A percentile compares a stretch with the other conserved stretches of the same genome.
phyloP scores from a whole-genome alignment of 2,329 filamentous ascomycete genomes.

The Phaeophleospora eucalypticola region DNA sequence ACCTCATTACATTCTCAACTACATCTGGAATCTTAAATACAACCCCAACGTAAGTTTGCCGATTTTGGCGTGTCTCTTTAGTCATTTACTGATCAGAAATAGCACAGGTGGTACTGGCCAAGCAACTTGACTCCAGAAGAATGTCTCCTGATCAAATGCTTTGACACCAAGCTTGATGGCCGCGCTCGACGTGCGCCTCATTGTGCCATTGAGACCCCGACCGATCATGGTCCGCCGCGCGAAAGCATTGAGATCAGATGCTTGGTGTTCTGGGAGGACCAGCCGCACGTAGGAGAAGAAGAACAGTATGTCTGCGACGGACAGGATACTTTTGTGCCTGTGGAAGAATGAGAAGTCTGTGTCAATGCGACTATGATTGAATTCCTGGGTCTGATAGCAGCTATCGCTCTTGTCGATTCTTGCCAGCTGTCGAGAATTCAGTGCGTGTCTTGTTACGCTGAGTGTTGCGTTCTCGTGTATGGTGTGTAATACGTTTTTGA shows the following conservation, averaged over 20 bases:
- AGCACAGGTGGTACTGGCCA: constrained; percentile 8
- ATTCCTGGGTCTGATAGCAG: no score
- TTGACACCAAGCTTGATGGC: constrained; percentile 5
- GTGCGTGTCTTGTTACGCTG: no score
- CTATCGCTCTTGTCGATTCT: no score
- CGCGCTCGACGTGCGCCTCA: constrained; percentile 3
- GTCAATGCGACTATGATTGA: no score
- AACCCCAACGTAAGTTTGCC: not conserved
- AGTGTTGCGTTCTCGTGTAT: no score
- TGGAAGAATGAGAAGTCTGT: not conserved
- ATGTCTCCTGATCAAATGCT: constrained; percentile 4
- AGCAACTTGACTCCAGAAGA: constrained; percentile 7
- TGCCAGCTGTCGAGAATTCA: no score
- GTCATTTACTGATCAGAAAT: not conserved
- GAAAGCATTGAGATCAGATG: constrained; percentile 19
- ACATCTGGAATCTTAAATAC: not conserved
- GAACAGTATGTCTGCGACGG: not conserved
- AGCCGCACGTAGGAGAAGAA: not conserved
- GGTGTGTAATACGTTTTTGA: no score
- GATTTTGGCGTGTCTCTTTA: no score
- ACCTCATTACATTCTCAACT: not conserved
- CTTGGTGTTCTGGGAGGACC: constrained; percentile 16
- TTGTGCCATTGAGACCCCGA: constrained; percentile 7
- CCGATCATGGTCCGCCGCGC: constrained; percentile 11
- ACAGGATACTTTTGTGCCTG: not conserved